Evolutionary conservation across 768 basidiomycete genomes (phyloP).

Genomic region (Ramaria sp.): DNA sequence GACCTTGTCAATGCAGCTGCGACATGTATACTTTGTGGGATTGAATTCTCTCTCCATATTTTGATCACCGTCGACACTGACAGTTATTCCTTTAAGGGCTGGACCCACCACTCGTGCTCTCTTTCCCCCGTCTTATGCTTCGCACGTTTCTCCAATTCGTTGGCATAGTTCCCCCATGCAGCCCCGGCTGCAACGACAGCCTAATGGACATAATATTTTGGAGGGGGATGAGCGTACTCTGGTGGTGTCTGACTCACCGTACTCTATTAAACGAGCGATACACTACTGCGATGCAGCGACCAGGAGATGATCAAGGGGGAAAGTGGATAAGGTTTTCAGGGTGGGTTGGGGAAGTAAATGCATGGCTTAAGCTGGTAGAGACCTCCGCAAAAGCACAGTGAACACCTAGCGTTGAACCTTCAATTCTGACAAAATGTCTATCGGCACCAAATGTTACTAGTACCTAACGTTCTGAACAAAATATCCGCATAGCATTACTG

Average conservation of each 20-base stretch:
- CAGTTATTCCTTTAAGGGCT: conserved; percentile 38
- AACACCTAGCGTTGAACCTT: too few relatives aligned
- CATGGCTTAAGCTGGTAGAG: conserved; percentile 25
- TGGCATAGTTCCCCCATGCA: conserved; percentile 27
- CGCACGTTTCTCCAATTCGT: conserved; percentile 41
- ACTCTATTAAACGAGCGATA: conserved; percentile 17
- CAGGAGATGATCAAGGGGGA: conserved; percentile 24
- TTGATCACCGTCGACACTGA: neutral
- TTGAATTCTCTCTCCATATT: neutral
- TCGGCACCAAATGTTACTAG: too few relatives aligned
- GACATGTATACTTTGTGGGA: conserved; percentile 4
- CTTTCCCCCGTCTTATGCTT: conserved; percentile 46
- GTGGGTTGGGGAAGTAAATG: conserved; percentile 31
- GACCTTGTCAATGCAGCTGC: neutral
- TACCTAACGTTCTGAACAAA: too few relatives aligned
- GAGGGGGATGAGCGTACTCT: conserved; percentile 35
- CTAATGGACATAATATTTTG: conserved; percentile 33
- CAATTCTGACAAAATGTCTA: too few relatives aligned
- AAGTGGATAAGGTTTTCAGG: conserved; percentile 42
- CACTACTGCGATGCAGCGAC: conserved; percentile 19
- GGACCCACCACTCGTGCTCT: conserved; percentile 49
- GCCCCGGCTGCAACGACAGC: conserved; percentile 37
- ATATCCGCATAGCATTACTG: too few relatives aligned
- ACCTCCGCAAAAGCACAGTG: too few relatives aligned
- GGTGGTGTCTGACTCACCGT: conserved; percentile 39